Percentiles rank a stretch among this genome's conserved stretches.
Evolutionary conservation across 2,329 filamentous ascomycete genomes (phyloP).

Genomic region (Scolecobasidium constrictum): DNA sequence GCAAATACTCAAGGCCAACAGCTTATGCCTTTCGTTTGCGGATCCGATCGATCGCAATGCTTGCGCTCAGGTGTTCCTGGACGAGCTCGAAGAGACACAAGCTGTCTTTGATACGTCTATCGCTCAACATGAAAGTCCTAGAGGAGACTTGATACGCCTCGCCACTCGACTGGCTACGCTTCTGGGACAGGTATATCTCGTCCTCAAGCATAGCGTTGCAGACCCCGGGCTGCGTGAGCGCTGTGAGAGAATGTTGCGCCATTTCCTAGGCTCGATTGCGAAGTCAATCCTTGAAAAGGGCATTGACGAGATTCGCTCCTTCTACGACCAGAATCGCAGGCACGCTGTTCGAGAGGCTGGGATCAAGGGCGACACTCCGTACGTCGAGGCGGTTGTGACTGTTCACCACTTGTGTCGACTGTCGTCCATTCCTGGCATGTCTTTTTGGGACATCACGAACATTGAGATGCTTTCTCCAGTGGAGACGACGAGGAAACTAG

Average conservation of each 20-base stretch:
- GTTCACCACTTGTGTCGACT: conserved; percentile 31
- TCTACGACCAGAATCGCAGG: conserved; percentile 35
- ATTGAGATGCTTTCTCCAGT: conserved; percentile 18
- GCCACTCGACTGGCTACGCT: too few relatives aligned
- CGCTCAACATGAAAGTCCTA: too few relatives aligned
- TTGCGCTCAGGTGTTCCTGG: conserved; percentile 3
- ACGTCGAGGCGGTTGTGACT: conserved; percentile 37
- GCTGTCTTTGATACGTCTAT: too few relatives aligned
- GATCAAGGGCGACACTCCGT: conserved; percentile 31
- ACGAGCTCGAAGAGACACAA: conserved; percentile 1
- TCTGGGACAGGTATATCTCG: too few relatives aligned
- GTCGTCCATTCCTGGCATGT: conserved; percentile 17
- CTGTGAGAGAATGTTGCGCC: too few relatives aligned
- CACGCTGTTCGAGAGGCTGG: conserved; percentile 34
- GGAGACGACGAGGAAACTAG: conserved; percentile 16
- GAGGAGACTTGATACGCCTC: too few relatives aligned
- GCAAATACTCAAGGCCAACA: conserved; percentile 4
- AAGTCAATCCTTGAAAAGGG: not conserved
- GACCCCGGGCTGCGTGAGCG: too few relatives aligned
- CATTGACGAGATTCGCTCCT: conserved; percentile 21
- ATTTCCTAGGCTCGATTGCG: not conserved
- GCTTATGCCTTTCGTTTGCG: conserved; percentile 6
- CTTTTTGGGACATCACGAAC: conserved; percentile 35
- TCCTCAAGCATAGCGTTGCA: too few relatives aligned
- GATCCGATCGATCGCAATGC: conserved; percentile 10